phyloP scores from a whole-genome alignment of 768 basidiomycete species.

The Lactarius tabidus region DNA sequence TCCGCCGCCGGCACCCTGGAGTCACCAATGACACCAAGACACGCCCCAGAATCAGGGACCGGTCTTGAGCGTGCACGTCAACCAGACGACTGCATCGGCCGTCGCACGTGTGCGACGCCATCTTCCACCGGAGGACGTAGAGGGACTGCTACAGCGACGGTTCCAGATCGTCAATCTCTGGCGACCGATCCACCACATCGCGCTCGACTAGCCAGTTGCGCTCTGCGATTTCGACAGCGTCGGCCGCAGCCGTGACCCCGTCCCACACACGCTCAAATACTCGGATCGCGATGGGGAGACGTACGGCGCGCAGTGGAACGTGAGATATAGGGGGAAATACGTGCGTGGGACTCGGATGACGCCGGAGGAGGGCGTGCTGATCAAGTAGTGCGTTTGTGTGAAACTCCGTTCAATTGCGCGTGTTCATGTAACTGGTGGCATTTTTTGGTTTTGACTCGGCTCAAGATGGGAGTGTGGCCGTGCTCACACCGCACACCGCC shows the following conservation, averaged over 20 bases:
- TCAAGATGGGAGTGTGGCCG: constrained; percentile 43
- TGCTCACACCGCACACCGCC: constrained; percentile 60
- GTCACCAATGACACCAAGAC: constrained; percentile 35
- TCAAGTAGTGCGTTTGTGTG: constrained; percentile 45
- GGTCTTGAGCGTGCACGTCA: constrained; percentile 41
- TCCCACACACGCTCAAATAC: constrained; percentile 38
- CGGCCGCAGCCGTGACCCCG: constrained; percentile 37
- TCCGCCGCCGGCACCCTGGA: constrained; percentile 40
- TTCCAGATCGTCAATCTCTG: constrained; percentile 55
- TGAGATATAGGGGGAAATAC: constrained; percentile 44
- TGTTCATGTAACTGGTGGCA: no score
- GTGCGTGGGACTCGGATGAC: constrained; percentile 41
- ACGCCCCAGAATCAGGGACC: constrained; percentile 43
- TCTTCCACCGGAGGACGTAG: constrained; percentile 39
- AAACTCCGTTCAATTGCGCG: no score
- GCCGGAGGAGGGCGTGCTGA: constrained; percentile 44
- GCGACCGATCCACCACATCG: constrained; percentile 46
- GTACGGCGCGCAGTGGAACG: constrained; percentile 37
- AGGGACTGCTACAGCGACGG: constrained; percentile 38
- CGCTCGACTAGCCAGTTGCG: constrained; percentile 47
- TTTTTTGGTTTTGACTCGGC: constrained; percentile 36
- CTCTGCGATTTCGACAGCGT: constrained; percentile 46
- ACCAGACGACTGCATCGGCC: constrained; percentile 42
- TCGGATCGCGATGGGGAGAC: constrained; percentile 45
- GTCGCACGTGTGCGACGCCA: constrained; percentile 42